Conservation (phyloP, 2,329 filamentous ascomycete genomes). For the Aspergillus latus region DNA sequence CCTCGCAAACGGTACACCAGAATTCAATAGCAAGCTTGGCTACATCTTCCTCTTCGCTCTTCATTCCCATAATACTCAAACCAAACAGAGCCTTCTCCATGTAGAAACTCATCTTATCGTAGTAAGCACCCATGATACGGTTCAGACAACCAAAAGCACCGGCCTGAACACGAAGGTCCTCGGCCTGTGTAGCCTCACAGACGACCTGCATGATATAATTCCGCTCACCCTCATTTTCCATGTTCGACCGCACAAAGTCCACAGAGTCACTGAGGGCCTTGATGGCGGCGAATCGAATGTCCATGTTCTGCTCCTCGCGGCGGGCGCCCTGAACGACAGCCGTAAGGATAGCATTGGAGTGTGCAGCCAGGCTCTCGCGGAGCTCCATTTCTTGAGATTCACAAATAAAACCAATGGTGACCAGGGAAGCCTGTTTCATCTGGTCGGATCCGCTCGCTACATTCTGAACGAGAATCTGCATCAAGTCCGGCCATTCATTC, state of each 20-base stretch:
- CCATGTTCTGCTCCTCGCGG: conserved; percentile 88
- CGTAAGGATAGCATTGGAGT: conserved; percentile 97
- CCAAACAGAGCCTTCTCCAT: conserved; percentile 99
- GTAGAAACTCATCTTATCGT: conserved; percentile 99
- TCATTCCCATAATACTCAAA: conserved; percentile 97
- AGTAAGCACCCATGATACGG: conserved; percentile 98
- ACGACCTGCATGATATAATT: conserved; percentile 99
- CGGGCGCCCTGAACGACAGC: conserved; percentile 96
- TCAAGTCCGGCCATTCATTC: conserved; percentile 89
- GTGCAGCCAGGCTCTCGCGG: conserved; percentile 72
- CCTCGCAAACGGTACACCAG: conserved; percentile 99
- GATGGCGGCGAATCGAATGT: conserved; percentile 90
- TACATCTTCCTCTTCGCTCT: conserved; percentile 95
- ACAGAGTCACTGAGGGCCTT: conserved; percentile 92
- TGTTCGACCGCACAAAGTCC: conserved; percentile 97
- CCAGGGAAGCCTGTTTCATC: conserved; percentile 91
- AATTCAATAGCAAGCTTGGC: conserved; percentile 98
- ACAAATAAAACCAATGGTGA: conserved; percentile 97
- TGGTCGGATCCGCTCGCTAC: conserved; percentile 82
- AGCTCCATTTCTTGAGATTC: conserved; percentile 90
- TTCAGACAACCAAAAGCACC: conserved; percentile 96
- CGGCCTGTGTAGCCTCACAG: conserved; percentile 95
- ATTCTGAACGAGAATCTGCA: conserved; percentile 85
- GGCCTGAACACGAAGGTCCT: conserved; percentile 88
- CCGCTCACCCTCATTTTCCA: conserved; percentile 97